Evolutionary conservation across 2,329 filamentous ascomycete species (phyloP).

Genomic region (Aspergillus texensis): DNA sequence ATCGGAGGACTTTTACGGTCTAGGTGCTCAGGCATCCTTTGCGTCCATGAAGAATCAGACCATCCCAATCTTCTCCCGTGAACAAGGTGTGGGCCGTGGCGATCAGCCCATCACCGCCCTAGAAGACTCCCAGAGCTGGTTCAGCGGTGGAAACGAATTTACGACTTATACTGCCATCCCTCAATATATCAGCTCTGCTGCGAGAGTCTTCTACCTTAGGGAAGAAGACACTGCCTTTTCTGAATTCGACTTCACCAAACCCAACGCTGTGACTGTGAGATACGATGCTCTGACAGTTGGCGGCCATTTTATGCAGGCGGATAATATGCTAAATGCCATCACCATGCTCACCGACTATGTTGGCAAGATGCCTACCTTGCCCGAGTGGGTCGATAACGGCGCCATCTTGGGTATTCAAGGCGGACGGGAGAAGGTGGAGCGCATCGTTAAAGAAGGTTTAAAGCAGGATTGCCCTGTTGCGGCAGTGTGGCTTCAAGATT

Average conservation of each 20-base stretch:
- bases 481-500: not conserved
- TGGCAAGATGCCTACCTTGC: conserved; percentile 37
- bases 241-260: conserved; percentile 33
- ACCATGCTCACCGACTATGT: conserved; percentile 38
- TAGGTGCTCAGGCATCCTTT: conserved; percentile 28
- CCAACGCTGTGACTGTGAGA: not conserved
- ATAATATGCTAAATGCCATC: conserved; percentile 20
- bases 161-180: not conserved
- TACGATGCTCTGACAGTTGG: not conserved
- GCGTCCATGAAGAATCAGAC: conserved; percentile 29
- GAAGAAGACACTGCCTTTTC: conserved; percentile 36
- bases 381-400: conserved; percentile 32
- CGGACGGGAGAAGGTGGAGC: not conserved
- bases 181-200: conserved; percentile 31
- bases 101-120: conserved; percentile 23
- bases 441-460: not conserved
- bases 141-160: not conserved
- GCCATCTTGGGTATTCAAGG: conserved; percentile 20
- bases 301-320: conserved; percentile 26
- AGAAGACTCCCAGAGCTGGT: not conserved
- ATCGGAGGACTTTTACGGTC: conserved; percentile 29
- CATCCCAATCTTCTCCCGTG: conserved; percentile 28
- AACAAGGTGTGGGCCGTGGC: conserved; percentile 29
- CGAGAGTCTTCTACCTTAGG: conserved; percentile 28
- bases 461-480: not conserved